Evolutionary conservation across 345 rosid genomes (phyloP).

Genomic region (Fremontodendron californicum): DNA sequence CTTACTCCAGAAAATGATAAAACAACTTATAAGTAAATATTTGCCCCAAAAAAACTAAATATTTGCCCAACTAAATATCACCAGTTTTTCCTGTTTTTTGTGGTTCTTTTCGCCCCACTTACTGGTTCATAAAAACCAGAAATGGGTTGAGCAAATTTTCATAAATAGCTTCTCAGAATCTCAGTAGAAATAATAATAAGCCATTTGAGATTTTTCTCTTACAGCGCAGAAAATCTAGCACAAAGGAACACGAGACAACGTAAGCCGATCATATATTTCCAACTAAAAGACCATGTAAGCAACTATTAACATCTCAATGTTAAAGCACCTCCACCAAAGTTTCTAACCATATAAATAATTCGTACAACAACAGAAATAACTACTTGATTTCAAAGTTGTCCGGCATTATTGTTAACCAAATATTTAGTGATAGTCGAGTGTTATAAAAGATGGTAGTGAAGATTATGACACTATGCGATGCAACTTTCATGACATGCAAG

Average conservation of each 20-base stretch:
- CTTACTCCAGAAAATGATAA: no score
- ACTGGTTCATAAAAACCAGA: no score
- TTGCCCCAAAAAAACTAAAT: no score
- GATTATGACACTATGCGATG: neutral
- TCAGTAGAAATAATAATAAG: no score
- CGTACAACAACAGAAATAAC: neutral
- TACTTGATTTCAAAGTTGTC: neutral
- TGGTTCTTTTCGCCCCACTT: neutral
- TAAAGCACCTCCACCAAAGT: neutral
- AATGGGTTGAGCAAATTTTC: no score
- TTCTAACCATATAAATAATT: neutral
- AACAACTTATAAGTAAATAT: no score
- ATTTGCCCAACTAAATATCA: no score
- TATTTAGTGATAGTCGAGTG: neutral
- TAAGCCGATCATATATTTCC: no score
- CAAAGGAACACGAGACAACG: no score
- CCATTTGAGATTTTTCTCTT: neutral
- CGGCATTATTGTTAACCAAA: neutral
- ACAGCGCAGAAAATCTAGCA: neutral
- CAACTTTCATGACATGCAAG: neutral
- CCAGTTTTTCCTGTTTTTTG: no score
- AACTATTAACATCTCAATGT: neutral
- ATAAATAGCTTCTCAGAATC: neutral
- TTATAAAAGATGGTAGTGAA: neutral
- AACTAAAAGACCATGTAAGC: neutral